Evolutionary conservation across 352 stramenopile genomes (phyloP), one percentile per base, ranked within the genome.

Genomic region (Saprolegnia diclina): DNA sequence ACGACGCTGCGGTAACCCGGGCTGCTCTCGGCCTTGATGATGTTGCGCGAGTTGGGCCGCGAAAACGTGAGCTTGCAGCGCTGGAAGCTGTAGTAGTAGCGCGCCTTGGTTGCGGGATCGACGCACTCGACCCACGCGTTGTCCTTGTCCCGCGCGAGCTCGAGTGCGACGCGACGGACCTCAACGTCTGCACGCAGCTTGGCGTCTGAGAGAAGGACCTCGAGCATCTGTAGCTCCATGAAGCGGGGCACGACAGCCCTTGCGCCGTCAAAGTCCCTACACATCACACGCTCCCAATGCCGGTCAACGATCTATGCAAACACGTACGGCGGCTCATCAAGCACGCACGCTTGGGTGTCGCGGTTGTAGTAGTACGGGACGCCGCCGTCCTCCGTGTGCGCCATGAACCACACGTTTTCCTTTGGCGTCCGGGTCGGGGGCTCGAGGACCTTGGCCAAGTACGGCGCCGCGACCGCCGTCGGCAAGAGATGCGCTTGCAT

Each of bases 51-150:
- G 16, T 72, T 64, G 1, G 82, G 82, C 11, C 76, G 75, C 24
- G 56, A 70, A 14, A 71, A 64, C 26, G 77, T 76, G 24, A 87
- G 46, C 24, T 76, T 75, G 69, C 81, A 85, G 72, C 85, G 74
- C 57, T 72, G 69, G 37, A 89, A 67, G 67, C 79, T 89, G 73
- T 91, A 91, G 73, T 89, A 91, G 73, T 79, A 89, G 10, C 61
- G 73, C n/a, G 72, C 72, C 56, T 77, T 68, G 22, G 78, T 79
- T 54, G 65, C 70, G 7, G 55, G 53, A 54, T 91, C 78, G 4
- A 80, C 37, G 71, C 80, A 91, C 53, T 91, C 76, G 52, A 91
- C 71, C 82, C 82, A 91, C 57, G 86, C 71, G 35, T 91, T 82
- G 56, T 89, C 79, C 0, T 79, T 79, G 3, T 89, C 73, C 16